Conservation (phyloP, 2,329 filamentous ascomycete species). For the Diaporthe aspalathi region DNA sequence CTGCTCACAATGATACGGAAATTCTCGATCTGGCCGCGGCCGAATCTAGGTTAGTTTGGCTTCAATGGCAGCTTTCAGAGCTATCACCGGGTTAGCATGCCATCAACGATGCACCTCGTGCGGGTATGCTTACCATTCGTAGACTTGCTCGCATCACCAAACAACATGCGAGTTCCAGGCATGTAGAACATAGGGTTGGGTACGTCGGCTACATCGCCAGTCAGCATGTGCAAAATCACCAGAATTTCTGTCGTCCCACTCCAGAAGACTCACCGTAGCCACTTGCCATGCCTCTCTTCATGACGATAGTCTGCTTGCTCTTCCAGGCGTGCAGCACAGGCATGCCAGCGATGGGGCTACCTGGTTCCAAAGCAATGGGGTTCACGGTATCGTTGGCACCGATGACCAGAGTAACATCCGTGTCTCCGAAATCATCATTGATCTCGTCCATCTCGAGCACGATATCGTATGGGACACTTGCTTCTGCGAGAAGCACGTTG, state of each 20-base stretch:
- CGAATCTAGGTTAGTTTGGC: constrained; percentile 36
- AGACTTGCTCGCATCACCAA: constrained; percentile 87
- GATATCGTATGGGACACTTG: constrained; percentile 89
- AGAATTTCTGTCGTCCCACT: background rate
- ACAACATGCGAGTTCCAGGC: constrained; percentile 90
- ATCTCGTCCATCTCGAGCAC: constrained; percentile 97
- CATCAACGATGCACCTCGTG: background rate
- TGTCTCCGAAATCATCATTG: constrained; percentile 89
- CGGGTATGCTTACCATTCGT: constrained; percentile 74
- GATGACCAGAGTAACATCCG: constrained; percentile 88
- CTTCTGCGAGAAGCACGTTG: constrained; percentile 90
- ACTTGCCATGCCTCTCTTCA: constrained; percentile 91
- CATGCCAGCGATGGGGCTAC: constrained; percentile 90
- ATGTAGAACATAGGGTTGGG: constrained; percentile 95
- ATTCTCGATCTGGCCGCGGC: background rate
- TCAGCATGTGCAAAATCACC: constrained; percentile 31
- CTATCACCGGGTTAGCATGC: constrained; percentile 47
- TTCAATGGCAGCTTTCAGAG: constrained; percentile 56
- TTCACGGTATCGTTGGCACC: constrained; percentile 95
- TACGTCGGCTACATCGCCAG: constrained; percentile 73
- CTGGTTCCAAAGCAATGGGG: constrained; percentile 85
- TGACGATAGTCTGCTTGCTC: constrained; percentile 91
- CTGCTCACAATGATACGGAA: background rate
- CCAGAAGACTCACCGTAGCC: constrained; percentile 75
- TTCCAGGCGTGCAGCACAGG: constrained; percentile 93